Base-by-base conservation (phyloP, 352 stramenopile species). In the Globisporangium okanoganense region DNA sequence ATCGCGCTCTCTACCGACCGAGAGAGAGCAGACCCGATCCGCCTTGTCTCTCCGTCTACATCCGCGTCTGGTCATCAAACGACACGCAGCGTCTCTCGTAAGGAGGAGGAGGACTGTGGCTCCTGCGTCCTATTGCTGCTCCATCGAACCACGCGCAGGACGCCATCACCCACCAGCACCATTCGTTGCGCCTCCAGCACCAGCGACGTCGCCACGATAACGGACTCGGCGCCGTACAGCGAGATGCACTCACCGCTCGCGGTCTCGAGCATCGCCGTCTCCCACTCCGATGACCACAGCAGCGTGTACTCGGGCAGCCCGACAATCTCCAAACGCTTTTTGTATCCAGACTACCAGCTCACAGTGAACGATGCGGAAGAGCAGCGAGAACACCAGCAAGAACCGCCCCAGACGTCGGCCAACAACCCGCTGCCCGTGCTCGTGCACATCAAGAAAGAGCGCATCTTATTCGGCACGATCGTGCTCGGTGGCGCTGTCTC, bases 261-360 rank as follows among this genome's bases (percentile, higher is more conserved):
- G 44, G 74, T 90, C 71, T 90, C 81, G 10, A 78, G 82, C 62
- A 88, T 90, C 61, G 79, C 78, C 24, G 58, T 88, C 41, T 87
- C 80, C 45, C 74, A 78, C 50, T 82, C 76, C 22, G 50, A 50
- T 18, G 47, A 31, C 8, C 58, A 58, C 31, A 76, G 62, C 61
- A 79, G 68, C 38, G 41, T 9, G 49, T 38, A 27, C 35, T 36
- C 31, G 3, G 25, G 48, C 12, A 54, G 48, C 20, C 44, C 29
- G 6, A 57, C 55, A 20, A 72, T 58, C 12, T 49, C 58, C 13
- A 78, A 78, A 31, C 62, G 73, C 18, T 73, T 77, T 48, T 59
- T 73, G 45, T 80, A 72, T 49, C 72, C 48, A 25, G 48, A 54
- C 48, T 54, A 80, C 31, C 43, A 66, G 52, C 60, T 65, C 52